Base-by-base conservation (phyloP, 1,139 yeast genomes). In the Candida albicans region DNA sequence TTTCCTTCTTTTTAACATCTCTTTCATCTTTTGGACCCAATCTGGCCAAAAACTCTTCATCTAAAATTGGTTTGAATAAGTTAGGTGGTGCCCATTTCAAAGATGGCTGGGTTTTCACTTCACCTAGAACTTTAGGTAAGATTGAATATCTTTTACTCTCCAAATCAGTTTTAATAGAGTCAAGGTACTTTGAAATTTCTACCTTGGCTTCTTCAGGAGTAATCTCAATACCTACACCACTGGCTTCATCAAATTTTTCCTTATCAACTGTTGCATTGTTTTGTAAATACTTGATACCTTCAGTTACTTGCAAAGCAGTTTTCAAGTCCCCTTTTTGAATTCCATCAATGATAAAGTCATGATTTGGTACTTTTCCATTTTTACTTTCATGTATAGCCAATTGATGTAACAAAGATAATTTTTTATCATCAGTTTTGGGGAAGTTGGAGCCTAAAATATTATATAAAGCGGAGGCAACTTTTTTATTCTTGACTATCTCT, bases 21-120 rank as follows among this genome's bases (percentile, higher is more conserved):
- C 99, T 82, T 60, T 91, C 99, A 61, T 93, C 99, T 65, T 91
- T 93, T 41, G 99, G 98, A 18, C 99, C 99, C 43, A 90, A 68
- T 25, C 84, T 65, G 37, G 70, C 80, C 51, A 87, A 68, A 22
- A 90, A 72, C 56, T 86, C 81, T 39, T 76, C 82, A 60, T 93
- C 99, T 52, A 93, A 86, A 24, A 81, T 75, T 12, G 96, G 96
- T 67, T 93, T 93, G 70, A 93, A 87, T 45, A 80, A 70, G 41
- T 82, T 79, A 33, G 97, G 95, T 43, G 87, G 79, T 9, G 98
- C 99, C 96, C 97, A 93, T 65, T 87, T 89, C 64, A 93, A 76
- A 25, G 71, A 78, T 2, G 90, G 83, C 43, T 89, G 61, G 52
- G 75, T 78, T 73, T 88, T 89, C 46, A 87, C 81, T 42, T 82